phyloP scores from a whole-genome alignment of 345 rosid species.

The Pugionium cornutum region DNA sequence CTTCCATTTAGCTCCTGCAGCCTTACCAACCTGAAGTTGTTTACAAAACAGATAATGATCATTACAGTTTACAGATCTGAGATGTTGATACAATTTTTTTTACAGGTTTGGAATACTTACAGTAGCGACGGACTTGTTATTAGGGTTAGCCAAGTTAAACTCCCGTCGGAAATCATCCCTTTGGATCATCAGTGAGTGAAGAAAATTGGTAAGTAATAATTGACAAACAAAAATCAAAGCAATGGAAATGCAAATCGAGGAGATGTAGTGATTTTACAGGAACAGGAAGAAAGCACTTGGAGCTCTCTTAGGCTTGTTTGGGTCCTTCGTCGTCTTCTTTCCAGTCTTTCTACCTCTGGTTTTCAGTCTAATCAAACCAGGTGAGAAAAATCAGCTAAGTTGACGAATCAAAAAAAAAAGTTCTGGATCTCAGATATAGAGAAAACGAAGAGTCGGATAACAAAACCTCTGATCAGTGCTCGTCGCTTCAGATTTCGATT shows the following conservation, averaged over 20 bases:
- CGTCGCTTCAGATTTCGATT: constrained; percentile 51
- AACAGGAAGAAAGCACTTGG: constrained; percentile 84
- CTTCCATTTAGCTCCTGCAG: constrained; percentile 84
- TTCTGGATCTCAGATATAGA: constrained; percentile 31
- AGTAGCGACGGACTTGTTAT: constrained; percentile 78
- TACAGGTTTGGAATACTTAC: constrained; percentile 39
- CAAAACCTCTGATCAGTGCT: constrained; percentile 45
- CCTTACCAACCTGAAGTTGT: constrained; percentile 66
- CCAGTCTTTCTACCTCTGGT: constrained; percentile 49
- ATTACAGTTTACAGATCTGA: constrained; percentile 25
- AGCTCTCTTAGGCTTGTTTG: constrained; percentile 89
- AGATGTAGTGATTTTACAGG: constrained; percentile 51
- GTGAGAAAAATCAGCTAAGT: neutral
- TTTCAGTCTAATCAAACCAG: constrained; percentile 45
- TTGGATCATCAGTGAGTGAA: neutral
- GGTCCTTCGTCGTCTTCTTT: constrained; percentile 74
- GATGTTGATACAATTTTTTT: neutral
- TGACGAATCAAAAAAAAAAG: neutral
- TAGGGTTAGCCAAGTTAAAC: constrained; percentile 68
- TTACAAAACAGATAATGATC: neutral
- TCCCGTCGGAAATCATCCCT: constrained; percentile 73
- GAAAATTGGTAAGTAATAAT: neutral
- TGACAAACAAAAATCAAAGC: neutral
- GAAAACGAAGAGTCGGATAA: neutral
- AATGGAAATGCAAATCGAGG: constrained; percentile 1